Conservation (phyloP, 331 rosid genomes). For the Malus hybrid region DNA sequence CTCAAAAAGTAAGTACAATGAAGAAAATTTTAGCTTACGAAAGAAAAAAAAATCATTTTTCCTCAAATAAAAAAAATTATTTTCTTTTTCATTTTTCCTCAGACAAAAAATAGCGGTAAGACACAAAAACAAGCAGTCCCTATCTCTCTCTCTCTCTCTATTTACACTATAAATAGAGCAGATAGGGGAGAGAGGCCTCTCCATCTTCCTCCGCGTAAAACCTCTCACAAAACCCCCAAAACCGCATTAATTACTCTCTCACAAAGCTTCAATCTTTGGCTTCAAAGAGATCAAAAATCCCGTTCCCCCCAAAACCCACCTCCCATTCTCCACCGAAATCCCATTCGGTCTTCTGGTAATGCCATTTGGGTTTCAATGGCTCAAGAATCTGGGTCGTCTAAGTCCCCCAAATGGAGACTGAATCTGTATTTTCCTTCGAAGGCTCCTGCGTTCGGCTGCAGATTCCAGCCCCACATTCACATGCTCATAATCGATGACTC, state of each 20-base stretch:
- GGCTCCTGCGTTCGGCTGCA: neutral
- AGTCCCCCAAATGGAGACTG: neutral
- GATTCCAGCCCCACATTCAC: too few relatives aligned
- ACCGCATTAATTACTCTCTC: neutral
- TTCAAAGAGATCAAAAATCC: neutral
- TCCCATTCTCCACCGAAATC: neutral
- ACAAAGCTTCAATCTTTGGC: neutral
- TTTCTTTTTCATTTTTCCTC: neutral
- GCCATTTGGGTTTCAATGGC: neutral
- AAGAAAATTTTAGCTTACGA: neutral
- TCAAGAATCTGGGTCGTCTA: neutral
- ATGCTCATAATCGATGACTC: neutral
- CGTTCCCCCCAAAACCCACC: neutral
- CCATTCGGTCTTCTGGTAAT: neutral
- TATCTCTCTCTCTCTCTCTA: neutral
- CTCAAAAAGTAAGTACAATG: neutral
- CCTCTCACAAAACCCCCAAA: neutral
- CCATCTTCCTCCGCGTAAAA: neutral
- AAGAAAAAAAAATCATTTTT: neutral
- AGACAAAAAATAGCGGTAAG: neutral
- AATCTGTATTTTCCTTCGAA: neutral
- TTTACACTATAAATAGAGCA: neutral
- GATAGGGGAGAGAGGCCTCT: neutral
- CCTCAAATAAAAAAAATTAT: too few relatives aligned
- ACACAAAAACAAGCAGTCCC: neutral